Evolutionary conservation across 257 asterid species (phyloP).

Genomic region (Linderniella brevidens): DNA sequence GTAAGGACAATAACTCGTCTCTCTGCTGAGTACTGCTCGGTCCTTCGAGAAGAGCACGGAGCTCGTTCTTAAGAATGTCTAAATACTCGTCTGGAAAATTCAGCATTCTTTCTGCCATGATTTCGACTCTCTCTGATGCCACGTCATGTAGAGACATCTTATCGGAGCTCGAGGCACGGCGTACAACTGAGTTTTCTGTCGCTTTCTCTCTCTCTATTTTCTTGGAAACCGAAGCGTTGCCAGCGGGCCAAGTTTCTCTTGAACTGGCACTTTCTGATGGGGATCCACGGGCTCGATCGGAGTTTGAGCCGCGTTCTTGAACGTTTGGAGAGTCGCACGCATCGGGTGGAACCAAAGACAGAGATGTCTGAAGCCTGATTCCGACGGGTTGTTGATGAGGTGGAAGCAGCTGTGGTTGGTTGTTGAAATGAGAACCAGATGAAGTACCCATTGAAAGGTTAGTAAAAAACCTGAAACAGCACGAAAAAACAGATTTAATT

Average conservation of each 20-base stretch:
- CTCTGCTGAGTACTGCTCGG: slow-evolving; percentile 59
- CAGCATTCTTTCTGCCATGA: slow-evolving; percentile 66
- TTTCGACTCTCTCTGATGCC: slow-evolving; percentile 59
- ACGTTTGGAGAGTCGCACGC: slow-evolving; percentile 65
- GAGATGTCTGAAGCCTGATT: slow-evolving; percentile 34
- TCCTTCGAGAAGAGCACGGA: slow-evolving; percentile 73
- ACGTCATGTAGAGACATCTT: slow-evolving; percentile 61
- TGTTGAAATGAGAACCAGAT: slow-evolving; percentile 55
- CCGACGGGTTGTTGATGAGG: slow-evolving; percentile 81
- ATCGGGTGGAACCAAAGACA: slow-evolving; percentile 63
- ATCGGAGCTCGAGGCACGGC: slow-evolving; percentile 56
- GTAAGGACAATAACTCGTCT: slow-evolving; percentile 66
- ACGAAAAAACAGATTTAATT: too few species aligned
- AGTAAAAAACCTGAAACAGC: too few species aligned
- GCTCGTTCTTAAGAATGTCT: slow-evolving; percentile 60
- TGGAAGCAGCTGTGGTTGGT: slow-evolving; percentile 67
- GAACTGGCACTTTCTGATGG: slow-evolving; percentile 90
- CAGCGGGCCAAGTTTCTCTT: slow-evolving; percentile 76
- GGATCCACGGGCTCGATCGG: slow-evolving; percentile 65
- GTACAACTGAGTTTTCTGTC: slow-evolving; percentile 53
- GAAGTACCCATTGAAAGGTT: slow-evolving; percentile 59
- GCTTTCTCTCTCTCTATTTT: slow-evolving; percentile 48
- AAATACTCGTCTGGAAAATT: slow-evolving; percentile 65
- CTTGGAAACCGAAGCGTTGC: slow-evolving; percentile 37
- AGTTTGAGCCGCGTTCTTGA: slow-evolving; percentile 66